A percentile compares a stretch with the other conserved stretches of the same genome.
phyloP scores from a whole-genome alignment of 805 yeast genomes.

The Saturnispora besseyi region DNA sequence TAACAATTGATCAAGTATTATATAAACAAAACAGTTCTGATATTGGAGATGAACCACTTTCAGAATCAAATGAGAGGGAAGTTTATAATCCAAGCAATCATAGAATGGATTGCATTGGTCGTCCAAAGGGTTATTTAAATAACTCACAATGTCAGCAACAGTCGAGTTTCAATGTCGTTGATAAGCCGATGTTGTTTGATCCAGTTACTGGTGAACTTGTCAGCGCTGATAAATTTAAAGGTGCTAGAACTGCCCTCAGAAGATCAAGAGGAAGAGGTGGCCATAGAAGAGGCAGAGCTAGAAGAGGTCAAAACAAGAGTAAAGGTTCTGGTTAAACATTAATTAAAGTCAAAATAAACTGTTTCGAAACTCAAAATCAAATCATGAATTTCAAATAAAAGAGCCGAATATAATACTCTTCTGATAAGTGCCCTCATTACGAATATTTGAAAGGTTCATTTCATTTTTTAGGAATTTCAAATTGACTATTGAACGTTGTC shows the following conservation, averaged over 20 bases:
- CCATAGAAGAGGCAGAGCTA: neutral
- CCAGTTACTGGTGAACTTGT: conserved; percentile 1
- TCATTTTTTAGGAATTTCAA: no score
- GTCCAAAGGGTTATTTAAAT: conserved; percentile 8
- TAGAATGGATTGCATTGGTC: conserved; percentile 2
- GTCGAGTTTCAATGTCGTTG: conserved; percentile 23
- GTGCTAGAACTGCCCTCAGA: neutral
- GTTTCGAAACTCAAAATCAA: no score
- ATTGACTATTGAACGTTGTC: no score
- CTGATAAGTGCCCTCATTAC: no score
- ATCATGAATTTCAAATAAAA: no score
- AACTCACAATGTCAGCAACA: neutral
- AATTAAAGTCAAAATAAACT: no score
- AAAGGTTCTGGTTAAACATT: neutral
- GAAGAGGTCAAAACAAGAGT: neutral
- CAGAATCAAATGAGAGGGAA: neutral
- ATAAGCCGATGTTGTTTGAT: conserved; percentile 5
- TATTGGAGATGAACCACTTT: conserved; percentile 7
- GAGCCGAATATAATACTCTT: no score
- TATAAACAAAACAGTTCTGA: conserved; percentile 39
- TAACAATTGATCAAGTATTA: neutral
- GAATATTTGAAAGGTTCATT: no score
- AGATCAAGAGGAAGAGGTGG: neutral
- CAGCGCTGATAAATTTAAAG: conserved; percentile 3
- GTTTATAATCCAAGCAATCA: conserved; percentile 9